Conservation (phyloP, 2,329 filamentous ascomycete genomes). For the Trichophyton mentagrophytes region DNA sequence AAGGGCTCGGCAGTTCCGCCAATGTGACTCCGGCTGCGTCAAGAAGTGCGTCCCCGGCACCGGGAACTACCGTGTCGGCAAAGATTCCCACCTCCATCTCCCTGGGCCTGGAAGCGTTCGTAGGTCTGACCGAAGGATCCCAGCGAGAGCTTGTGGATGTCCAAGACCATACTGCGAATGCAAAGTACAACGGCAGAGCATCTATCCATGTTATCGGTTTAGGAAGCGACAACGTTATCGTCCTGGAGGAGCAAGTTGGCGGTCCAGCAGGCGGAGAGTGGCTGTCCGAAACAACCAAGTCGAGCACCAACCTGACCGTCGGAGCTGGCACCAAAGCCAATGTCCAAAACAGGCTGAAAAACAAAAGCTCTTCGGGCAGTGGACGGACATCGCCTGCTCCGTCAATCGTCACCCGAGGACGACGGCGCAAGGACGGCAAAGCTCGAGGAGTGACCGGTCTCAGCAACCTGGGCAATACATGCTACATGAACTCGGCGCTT, state of each 20-base stretch:
- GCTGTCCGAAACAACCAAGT: constrained; percentile 37
- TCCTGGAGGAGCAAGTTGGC: constrained; percentile 68
- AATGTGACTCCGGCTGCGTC: constrained; percentile 33
- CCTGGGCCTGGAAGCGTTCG: constrained; percentile 51
- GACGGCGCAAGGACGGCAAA: constrained; percentile 55
- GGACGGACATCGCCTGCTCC: constrained; percentile 60
- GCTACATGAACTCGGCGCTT: constrained; percentile 97
- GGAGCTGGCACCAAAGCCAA: constrained; percentile 28
- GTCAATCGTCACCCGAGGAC: constrained; percentile 55
- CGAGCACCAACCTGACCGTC: constrained; percentile 39
- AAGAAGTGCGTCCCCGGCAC: constrained; percentile 33
- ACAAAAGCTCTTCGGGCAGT: constrained; percentile 34
- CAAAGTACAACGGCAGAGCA: constrained; percentile 63
- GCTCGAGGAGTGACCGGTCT: constrained; percentile 68
- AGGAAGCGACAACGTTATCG: constrained; percentile 58
- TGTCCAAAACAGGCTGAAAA: constrained; percentile 21
- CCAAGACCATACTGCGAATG: constrained; percentile 58
- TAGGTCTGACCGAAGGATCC: constrained; percentile 47
- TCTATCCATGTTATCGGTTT: constrained; percentile 55
- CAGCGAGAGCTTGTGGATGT: constrained; percentile 52
- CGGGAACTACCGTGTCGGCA: constrained; percentile 30
- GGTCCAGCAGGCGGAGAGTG: constrained; percentile 43
- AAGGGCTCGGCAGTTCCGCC: constrained; percentile 33
- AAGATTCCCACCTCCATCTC: constrained; percentile 40
- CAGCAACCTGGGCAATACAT: constrained; percentile 88